phyloP scores from a whole-genome alignment of 2,329 filamentous ascomycete species.

The Xylariaceae sp. region DNA sequence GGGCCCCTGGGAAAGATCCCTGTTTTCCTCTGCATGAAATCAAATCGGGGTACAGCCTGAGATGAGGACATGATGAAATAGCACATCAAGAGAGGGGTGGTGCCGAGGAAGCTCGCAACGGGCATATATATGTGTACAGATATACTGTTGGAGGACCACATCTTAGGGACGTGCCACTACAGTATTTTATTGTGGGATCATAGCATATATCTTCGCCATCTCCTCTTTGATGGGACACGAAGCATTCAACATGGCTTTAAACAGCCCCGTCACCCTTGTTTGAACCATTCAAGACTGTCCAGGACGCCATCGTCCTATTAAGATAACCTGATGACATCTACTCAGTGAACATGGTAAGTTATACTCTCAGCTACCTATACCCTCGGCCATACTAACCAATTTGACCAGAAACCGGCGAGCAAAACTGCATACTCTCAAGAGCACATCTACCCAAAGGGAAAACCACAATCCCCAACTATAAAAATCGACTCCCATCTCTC shows the following conservation, averaged over 20 bases:
- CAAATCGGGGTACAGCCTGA: constrained; percentile 17
- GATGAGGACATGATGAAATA: constrained; percentile 17
- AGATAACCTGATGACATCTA: background rate
- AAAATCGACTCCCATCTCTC: background rate
- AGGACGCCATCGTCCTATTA: background rate
- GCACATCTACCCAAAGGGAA: background rate
- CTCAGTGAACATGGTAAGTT: constrained; percentile 12
- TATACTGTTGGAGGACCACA: background rate
- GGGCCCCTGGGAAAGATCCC: constrained; percentile 12
- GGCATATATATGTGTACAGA: constrained; percentile 8
- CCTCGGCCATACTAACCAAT: background rate
- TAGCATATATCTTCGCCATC: background rate
- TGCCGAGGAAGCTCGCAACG: constrained; percentile 4
- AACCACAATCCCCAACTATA: background rate
- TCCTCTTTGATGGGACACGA: background rate
- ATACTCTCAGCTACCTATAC: background rate
- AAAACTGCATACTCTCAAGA: background rate
- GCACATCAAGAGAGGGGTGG: constrained; percentile 9
- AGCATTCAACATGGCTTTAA: constrained; percentile 12
- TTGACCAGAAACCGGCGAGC: background rate
- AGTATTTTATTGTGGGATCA: background rate
- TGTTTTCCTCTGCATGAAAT: constrained; percentile 18
- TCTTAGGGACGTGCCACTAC: background rate
- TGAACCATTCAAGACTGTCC: constrained; percentile 14
- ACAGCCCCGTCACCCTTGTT: background rate